Evolutionary conservation across 108 stramenopile genomes (phyloP).

Genomic region (Discostella pseudostelligera): DNA sequence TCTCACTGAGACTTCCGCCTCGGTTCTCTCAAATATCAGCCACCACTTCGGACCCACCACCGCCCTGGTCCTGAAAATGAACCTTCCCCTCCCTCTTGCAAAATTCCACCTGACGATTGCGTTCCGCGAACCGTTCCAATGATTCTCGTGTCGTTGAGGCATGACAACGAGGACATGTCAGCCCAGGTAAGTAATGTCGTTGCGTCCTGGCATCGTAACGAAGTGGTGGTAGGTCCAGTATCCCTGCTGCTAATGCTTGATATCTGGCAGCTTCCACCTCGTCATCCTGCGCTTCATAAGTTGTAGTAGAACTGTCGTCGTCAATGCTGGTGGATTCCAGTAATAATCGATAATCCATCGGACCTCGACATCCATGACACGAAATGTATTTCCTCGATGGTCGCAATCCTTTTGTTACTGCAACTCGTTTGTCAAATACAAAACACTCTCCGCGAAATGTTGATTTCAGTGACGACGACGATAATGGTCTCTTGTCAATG

Average conservation of each 20-base stretch:
- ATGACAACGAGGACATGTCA: slow-evolving; percentile 48
- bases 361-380: slow-evolving; percentile 79
- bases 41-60: too few relatives aligned
- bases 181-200: slow-evolving; percentile 31
- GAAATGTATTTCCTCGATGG: slow-evolving; percentile 53
- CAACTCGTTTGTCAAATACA: slow-evolving; percentile 84
- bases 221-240: slow-evolving; percentile 30
- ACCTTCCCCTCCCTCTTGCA: slow-evolving; percentile 35
- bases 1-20: too few relatives aligned
- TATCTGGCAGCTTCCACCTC: not conserved
- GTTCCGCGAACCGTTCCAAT: slow-evolving; percentile 39
- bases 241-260: slow-evolving; percentile 5
- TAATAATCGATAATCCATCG: slow-evolving; percentile 47
- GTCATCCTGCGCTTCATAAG: not conserved
- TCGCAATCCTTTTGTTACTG: slow-evolving; percentile 65
- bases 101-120: slow-evolving; percentile 36
- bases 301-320: not conserved
- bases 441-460: slow-evolving; percentile 81
- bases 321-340: not conserved
- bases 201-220: slow-evolving; percentile 16
- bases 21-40: too few relatives aligned
- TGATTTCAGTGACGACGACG: slow-evolving; percentile 17
- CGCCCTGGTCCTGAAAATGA: slow-evolving; percentile 35
- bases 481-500: too few relatives aligned
- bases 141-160: slow-evolving; percentile 30